These are phyloP conservation scores for Diaporthe amygdali DNA, from an alignment of 2,329 filamentous ascomycete genomes.

Conservation along the genomic window DNA sequence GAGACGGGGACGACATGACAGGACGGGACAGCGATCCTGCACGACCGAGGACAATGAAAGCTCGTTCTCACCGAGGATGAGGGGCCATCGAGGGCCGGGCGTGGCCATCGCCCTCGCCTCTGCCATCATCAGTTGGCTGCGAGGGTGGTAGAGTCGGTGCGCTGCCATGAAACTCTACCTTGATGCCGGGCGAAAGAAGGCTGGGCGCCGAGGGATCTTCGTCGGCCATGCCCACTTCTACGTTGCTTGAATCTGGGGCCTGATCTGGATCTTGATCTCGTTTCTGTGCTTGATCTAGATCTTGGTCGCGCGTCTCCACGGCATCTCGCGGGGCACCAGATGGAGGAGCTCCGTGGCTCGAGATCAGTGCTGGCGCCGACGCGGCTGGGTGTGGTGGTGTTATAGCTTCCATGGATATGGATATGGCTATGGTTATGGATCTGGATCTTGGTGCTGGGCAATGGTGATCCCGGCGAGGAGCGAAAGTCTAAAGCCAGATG, in stretches of 20 bases:
- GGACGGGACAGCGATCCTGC: neutral
- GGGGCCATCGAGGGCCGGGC: slow-evolving; percentile 40
- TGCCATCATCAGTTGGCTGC: slow-evolving; percentile 20
- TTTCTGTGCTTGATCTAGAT: neutral
- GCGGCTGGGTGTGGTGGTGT: neutral
- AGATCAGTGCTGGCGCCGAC: slow-evolving; percentile 4
- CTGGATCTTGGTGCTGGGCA: neutral
- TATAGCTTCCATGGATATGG: slow-evolving; percentile 10
- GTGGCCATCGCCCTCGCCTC: slow-evolving; percentile 19
- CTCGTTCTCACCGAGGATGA: slow-evolving; percentile 45
- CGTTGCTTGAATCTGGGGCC: neutral
- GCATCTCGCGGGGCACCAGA: neutral
- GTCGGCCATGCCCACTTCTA: neutral
- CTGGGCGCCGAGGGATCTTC: slow-evolving; percentile 26
- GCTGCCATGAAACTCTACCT: slow-evolving; percentile 40
- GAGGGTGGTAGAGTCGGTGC: neutral
- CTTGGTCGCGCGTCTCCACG: neutral
- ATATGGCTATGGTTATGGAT: neutral
- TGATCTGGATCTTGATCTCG: neutral
- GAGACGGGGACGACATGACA: slow-evolving; percentile 20
- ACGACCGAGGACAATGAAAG: neutral
- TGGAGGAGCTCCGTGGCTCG: slow-evolving; percentile 15
- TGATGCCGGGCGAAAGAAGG: slow-evolving; percentile 44
- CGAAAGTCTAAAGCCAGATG: slow-evolving; percentile 3
- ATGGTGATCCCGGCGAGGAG: neutral